Base-by-base conservation (phyloP, 83 land plant genomes). In the Diphasiastrum complanatum region DNA sequence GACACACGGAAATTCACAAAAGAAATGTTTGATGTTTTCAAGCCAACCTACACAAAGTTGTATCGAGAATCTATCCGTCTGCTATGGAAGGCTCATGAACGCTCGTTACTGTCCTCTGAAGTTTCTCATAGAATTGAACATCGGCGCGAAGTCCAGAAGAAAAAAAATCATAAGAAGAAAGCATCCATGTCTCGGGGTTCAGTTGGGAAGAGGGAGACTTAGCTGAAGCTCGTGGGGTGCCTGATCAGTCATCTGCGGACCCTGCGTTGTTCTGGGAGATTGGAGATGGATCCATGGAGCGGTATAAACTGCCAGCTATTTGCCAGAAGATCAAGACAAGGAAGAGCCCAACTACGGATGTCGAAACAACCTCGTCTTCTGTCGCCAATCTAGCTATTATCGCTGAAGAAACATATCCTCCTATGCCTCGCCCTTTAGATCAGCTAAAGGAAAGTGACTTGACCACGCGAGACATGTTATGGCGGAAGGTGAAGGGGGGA, bases 401-500 rank as follows among this genome's bases (percentile, higher is more conserved):
- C n/a, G n/a, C n/a, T n/a, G n/a, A n/a, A n/a, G n/a, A n/a, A n/a
- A n/a, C n/a, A n/a, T n/a, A n/a, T n/a, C n/a, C n/a, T n/a, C n/a
- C n/a, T n/a, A n/a, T 26, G 37, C 59, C 59, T 55, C 59, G 59
- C 16, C 33, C 37, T 55, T 33, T 55, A n/a, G 33, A 55, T 55
- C 59, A 32, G 5, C 59, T 60, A 5, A 60, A 60, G 46, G 47
- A 40, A 26, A 60, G 63, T 2, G 63, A 60, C 27, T 26, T 60
- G 43, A 36, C 47, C 2, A 60, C 63, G 14, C 43, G 63, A 40
- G 63, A 60, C 63, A 41, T 60, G 14, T 41, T 60, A 47, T 60
- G 63, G 63, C 47, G 63, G n/a, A 60, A 60, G 53, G 63, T 40
- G 63, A 60, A 60, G n/a, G 63, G 63, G 1, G 5, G 11, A 5